Percentiles rank a stretch among this genome's conserved stretches.
Evolutionary conservation across 805 yeast species (phyloP).

Genomic region (Teunomyces pallodes): DNA sequence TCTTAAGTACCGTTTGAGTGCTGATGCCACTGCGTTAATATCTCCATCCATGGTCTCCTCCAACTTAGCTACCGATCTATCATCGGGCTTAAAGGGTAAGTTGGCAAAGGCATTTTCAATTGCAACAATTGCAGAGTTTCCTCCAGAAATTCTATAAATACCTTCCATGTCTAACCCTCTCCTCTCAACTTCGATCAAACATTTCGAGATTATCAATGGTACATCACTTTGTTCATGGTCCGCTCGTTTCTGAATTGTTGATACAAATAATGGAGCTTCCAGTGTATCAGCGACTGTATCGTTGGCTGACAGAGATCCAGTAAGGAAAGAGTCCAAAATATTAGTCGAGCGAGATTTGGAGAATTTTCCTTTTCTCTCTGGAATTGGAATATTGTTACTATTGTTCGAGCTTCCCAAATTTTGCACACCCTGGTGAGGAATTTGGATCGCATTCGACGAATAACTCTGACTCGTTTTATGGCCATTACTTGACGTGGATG

Average conservation of each 20-base stretch:
- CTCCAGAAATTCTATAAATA: conserved; percentile 86
- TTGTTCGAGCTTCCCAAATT: not conserved
- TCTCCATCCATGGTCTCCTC: conserved; percentile 55
- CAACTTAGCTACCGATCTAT: conserved; percentile 28
- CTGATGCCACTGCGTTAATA: conserved; percentile 81
- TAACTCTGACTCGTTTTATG: conserved; percentile 13
- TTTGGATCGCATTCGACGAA: conserved; percentile 13
- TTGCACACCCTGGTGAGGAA: conserved; percentile 4
- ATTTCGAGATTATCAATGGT: conserved; percentile 70
- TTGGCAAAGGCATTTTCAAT: conserved; percentile 41
- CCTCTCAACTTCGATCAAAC: conserved; percentile 73
- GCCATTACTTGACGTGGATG: not conserved
- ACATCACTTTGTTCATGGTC: conserved; percentile 57
- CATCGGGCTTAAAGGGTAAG: conserved; percentile 28
- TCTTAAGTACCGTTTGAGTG: conserved; percentile 83
- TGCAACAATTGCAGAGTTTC: conserved; percentile 61
- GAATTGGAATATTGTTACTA: not conserved
- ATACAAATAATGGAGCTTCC: conserved; percentile 38
- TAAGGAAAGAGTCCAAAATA: conserved; percentile 37
- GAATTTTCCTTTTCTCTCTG: conserved; percentile 14
- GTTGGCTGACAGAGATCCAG: conserved; percentile 9
- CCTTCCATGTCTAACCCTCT: conserved; percentile 82
- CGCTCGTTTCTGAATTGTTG: conserved; percentile 63
- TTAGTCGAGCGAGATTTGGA: conserved; percentile 49
- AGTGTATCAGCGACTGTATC: conserved; percentile 7